Conservation (phyloP, 495 filamentous ascomycete genomes). For the Chaetomium tenue region DNA sequence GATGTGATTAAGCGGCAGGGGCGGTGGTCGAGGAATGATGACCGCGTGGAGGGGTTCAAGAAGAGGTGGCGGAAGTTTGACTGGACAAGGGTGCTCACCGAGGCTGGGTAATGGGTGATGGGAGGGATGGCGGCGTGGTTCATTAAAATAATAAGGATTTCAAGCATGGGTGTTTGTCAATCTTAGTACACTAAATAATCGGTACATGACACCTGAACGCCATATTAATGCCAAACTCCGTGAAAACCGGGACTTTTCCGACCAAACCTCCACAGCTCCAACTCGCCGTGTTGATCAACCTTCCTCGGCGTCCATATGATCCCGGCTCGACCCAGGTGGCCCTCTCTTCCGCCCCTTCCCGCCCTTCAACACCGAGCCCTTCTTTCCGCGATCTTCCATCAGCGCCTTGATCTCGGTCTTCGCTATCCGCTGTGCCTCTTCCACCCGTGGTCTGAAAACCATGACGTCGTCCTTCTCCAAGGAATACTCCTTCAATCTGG, state of each 20-base stretch:
- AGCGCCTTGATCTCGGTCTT: constrained; percentile 78
- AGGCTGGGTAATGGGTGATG: constrained; percentile 23
- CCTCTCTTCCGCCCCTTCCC: constrained; percentile 54
- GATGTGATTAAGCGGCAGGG: constrained; percentile 90
- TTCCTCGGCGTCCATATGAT: constrained; percentile 85
- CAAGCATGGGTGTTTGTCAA: background rate
- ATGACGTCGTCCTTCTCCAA: constrained; percentile 79
- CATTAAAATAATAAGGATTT: background rate
- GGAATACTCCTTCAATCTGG: constrained; percentile 67
- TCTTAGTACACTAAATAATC: background rate
- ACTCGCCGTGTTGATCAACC: constrained; percentile 39
- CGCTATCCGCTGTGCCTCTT: constrained; percentile 81
- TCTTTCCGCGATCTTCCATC: constrained; percentile 72
- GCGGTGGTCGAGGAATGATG: constrained; percentile 75
- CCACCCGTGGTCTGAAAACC: constrained; percentile 73
- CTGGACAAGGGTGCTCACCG: constrained; percentile 81
- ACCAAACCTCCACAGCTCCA: constrained; percentile 5
- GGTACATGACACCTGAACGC: background rate
- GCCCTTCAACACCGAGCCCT: constrained; percentile 58
- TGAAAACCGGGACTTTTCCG: background rate
- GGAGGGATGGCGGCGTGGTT: too few species aligned
- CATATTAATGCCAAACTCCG: constrained; percentile 8
- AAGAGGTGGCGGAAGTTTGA: constrained; percentile 90
- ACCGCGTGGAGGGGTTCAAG: constrained; percentile 73
- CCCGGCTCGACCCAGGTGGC: constrained; percentile 40